phyloP scores from a whole-genome alignment of 805 yeast genomes.

The Wickerhamiella cacticola region DNA sequence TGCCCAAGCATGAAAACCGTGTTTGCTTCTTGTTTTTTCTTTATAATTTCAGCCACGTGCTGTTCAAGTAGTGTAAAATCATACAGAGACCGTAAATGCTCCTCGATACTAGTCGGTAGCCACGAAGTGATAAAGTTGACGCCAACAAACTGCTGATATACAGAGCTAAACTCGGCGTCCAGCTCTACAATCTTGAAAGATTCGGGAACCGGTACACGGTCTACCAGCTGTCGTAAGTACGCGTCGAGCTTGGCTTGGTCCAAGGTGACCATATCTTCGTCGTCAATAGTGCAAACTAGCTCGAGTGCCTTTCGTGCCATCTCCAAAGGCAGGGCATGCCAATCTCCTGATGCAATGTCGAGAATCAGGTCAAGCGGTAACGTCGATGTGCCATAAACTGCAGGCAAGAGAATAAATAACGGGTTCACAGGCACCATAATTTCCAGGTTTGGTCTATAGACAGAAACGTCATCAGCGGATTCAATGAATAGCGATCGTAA shows the following conservation, averaged over 20 bases:
- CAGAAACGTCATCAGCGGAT: not conserved
- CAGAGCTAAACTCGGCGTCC: constrained; percentile 15
- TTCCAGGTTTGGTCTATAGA: constrained; percentile 17
- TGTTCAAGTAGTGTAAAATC: constrained; percentile 22
- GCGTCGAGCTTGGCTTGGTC: constrained; percentile 15
- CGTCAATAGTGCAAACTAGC: constrained; percentile 14
- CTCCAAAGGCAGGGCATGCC: constrained; percentile 15
- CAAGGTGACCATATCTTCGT: constrained; percentile 15
- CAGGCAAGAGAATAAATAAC: constrained; percentile 22
- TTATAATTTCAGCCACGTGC: constrained; percentile 15
- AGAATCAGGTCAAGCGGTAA: constrained; percentile 24
- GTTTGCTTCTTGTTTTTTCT: constrained; percentile 11
- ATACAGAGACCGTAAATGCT: constrained; percentile 17
- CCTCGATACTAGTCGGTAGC: constrained; percentile 18
- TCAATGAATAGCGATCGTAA: not conserved
- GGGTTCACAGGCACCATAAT: constrained; percentile 25
- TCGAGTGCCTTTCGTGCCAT: constrained; percentile 12
- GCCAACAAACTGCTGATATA: constrained; percentile 19
- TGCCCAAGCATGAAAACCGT: constrained; percentile 4
- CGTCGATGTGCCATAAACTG: constrained; percentile 16
- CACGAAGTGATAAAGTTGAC: constrained; percentile 21
- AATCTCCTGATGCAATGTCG: constrained; percentile 19
- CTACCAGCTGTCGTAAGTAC: constrained; percentile 18
- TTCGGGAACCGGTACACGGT: constrained; percentile 11
- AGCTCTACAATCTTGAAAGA: constrained; percentile 5